Evolutionary conservation across 1,139 yeast species (phyloP).

Genomic region (Kodamaea alishanica): DNA sequence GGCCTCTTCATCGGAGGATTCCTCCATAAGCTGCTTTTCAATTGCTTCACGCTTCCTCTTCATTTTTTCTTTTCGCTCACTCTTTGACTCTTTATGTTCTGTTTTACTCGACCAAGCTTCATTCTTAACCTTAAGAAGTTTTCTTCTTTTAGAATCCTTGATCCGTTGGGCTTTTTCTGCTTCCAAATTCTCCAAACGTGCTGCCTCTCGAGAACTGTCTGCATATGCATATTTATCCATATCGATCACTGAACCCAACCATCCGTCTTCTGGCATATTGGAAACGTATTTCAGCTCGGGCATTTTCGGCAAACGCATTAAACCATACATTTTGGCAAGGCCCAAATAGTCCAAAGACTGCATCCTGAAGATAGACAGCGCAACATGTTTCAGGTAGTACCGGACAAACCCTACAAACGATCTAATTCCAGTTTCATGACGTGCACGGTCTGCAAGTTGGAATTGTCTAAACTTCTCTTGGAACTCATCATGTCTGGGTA

Average conservation of each 20-base stretch:
- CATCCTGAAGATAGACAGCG: constrained; percentile 81
- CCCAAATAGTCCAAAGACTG: constrained; percentile 68
- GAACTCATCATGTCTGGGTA: constrained; percentile 21
- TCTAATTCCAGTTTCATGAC: constrained; percentile 75
- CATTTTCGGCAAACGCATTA: constrained; percentile 86
- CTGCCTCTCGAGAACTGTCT: constrained; percentile 61
- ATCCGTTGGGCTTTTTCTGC: constrained; percentile 43
- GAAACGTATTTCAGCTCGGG: constrained; percentile 71
- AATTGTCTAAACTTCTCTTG: constrained; percentile 46
- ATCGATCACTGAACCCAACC: constrained; percentile 60
- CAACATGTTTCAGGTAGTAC: constrained; percentile 87
- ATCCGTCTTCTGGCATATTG: constrained; percentile 60
- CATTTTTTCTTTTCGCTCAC: constrained; percentile 61
- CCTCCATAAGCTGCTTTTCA: constrained; percentile 52
- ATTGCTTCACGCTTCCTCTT: constrained; percentile 61
- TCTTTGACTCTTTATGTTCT: constrained; percentile 60
- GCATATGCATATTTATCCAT: constrained; percentile 65
- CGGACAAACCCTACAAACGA: constrained; percentile 82
- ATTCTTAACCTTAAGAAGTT: constrained; percentile 50
- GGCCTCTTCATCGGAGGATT: constrained; percentile 50
- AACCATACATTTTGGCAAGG: constrained; percentile 72
- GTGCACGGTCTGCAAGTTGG: constrained; percentile 67
- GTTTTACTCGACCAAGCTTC: constrained; percentile 78
- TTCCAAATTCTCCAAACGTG: constrained; percentile 57
- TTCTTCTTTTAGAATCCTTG: constrained; percentile 46